phyloP scores from a whole-genome alignment of 2,329 filamentous ascomycete species.

The Claviceps sp. region DNA sequence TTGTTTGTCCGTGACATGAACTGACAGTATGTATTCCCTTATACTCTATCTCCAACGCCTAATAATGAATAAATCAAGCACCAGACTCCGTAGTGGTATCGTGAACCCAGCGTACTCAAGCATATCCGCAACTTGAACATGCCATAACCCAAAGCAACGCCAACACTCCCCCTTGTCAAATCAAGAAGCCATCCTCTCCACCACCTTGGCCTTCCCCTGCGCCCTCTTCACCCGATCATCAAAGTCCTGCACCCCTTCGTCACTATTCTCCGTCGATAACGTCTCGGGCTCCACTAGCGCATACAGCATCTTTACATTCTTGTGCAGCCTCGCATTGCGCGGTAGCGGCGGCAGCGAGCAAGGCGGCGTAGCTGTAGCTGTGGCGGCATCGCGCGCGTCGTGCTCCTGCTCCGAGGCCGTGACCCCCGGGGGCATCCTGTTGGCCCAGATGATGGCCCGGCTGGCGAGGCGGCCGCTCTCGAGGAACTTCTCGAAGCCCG shows the following conservation, averaged over 20 bases:
- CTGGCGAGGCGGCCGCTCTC: slow-evolving; percentile 69
- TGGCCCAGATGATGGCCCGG: slow-evolving; percentile 71
- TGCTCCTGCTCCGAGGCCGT: no score
- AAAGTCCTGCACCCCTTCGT: slow-evolving; percentile 81
- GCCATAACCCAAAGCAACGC: no score
- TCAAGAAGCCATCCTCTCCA: slow-evolving; percentile 52
- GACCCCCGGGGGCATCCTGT: slow-evolving; percentile 36
- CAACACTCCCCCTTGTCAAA: not conserved
- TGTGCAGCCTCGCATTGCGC: slow-evolving; percentile 53
- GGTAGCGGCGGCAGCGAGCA: slow-evolving; percentile 30
- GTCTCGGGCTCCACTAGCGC: slow-evolving; percentile 68
- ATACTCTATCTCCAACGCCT: not conserved
- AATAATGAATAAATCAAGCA: not conserved
- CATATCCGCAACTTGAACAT: no score
- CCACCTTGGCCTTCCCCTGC: slow-evolving; percentile 69
- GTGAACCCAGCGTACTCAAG: no score
- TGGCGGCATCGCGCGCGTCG: not conserved
- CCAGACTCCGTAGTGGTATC: not conserved
- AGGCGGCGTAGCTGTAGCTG: not conserved
- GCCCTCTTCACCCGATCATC: slow-evolving; percentile 80
- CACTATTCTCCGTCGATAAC: slow-evolving; percentile 67
- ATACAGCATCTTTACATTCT: slow-evolving; percentile 63
- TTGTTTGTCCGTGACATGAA: no score
- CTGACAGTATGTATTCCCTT: no score
- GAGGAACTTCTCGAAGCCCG: slow-evolving; percentile 85